A percentile compares a stretch with the other conserved stretches of the same genome.
These are phyloP conservation scores for Termitomyces sp. DNA, from an alignment of 768 basidiomycete genomes.

Conservation along the genomic window DNA sequence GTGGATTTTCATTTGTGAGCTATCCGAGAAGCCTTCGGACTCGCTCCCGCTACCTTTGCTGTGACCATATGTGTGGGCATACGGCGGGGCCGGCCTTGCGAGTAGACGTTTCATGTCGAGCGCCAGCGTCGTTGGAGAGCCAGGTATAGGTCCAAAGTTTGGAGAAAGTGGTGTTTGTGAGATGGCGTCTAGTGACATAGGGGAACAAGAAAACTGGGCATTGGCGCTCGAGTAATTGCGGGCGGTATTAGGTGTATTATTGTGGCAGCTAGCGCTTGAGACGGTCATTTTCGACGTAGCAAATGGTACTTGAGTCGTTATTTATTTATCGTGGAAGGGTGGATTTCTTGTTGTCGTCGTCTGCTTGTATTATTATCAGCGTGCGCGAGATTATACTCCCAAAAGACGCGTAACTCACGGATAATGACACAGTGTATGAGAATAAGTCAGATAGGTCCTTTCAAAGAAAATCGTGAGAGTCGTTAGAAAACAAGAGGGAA, in stretches of 20 bases:
- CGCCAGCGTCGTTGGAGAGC: background rate
- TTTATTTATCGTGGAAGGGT: background rate
- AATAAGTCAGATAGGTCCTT: background rate
- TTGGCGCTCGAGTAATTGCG: background rate
- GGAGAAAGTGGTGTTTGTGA: background rate
- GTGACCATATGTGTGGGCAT: background rate
- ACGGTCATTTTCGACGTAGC: background rate
- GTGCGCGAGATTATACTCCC: background rate
- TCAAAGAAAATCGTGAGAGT: background rate
- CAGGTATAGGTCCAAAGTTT: background rate
- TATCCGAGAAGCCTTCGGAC: slow-evolving; percentile 9
- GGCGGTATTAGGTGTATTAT: background rate
- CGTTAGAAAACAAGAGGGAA: background rate
- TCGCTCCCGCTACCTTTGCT: slow-evolving; percentile 14
- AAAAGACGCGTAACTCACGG: too few species aligned
- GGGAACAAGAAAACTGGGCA: background rate
- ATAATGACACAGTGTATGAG: background rate
- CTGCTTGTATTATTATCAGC: background rate
- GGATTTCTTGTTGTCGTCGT: background rate
- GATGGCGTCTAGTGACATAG: background rate
- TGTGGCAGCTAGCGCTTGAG: background rate
- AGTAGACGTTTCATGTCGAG: slow-evolving; percentile 18
- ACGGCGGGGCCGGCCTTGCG: slow-evolving; percentile 17
- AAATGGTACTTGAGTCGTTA: background rate
- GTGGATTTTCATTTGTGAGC: background rate